Percentiles rank a stretch among this genome's conserved stretches.
Evolutionary conservation across 78 protist genomes (phyloP).

Genomic region (Pigoraptor vietnamica): DNA sequence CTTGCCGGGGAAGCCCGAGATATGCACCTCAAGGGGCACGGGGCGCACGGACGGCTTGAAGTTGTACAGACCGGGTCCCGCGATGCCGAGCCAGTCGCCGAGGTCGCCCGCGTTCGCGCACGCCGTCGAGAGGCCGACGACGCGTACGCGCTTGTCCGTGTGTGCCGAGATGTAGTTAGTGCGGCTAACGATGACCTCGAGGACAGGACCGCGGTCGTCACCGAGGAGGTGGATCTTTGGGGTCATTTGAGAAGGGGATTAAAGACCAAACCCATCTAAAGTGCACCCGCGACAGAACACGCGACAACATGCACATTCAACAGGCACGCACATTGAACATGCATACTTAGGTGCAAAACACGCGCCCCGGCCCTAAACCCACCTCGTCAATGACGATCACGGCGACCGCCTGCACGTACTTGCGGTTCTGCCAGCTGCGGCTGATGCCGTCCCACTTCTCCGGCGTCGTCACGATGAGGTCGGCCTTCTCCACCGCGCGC

Average conservation of each 20-base stretch:
- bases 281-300: too few species aligned
- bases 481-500: slow-evolving; percentile 77
- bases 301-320: too few species aligned
- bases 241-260: too few species aligned
- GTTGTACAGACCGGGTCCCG: slow-evolving; percentile 83
- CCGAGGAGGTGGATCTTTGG: slow-evolving; percentile 94
- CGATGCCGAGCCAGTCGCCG: slow-evolving; percentile 95
- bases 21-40: slow-evolving; percentile 83
- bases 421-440: slow-evolving; percentile 88
- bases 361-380: background rate
- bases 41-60: slow-evolving; percentile 96
- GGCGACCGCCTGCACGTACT: slow-evolving; percentile 52
- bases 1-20: slow-evolving; percentile 89
- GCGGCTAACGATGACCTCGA: slow-evolving; percentile 86
- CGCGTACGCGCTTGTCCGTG: slow-evolving; percentile 51
- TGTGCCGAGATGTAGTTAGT: slow-evolving; percentile 77
- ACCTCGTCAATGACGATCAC: slow-evolving; percentile 40
- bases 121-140: slow-evolving; percentile 97
- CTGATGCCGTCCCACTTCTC: slow-evolving; percentile 99
- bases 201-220: slow-evolving; percentile 92
- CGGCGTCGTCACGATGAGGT: slow-evolving; percentile 95
- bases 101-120: slow-evolving; percentile 97
- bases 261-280: background rate
- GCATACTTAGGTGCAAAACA: background rate
- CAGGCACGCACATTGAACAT: background rate